A percentile compares a stretch with the other conserved stretches of the same genome.
Evolutionary conservation across 1,284 basidiomycete species (phyloP).

Genomic region (Paramarasmius palmivorus): DNA sequence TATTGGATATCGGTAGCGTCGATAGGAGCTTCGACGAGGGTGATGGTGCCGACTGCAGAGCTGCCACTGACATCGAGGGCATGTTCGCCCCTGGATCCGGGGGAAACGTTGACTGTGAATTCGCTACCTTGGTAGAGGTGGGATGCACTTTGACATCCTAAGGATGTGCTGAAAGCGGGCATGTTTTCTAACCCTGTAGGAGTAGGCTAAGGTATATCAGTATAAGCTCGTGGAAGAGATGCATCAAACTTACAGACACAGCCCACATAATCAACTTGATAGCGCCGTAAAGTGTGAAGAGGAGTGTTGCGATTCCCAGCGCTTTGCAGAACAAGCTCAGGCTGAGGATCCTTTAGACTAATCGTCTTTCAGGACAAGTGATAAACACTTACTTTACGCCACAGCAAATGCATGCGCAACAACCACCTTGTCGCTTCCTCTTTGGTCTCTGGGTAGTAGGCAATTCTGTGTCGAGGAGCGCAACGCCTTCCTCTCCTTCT

Average conservation of each 20-base stretch:
- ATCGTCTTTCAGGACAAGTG: conserved; percentile 1
- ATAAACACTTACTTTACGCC: conserved; percentile 43
- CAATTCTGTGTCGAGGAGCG: conserved; percentile 41
- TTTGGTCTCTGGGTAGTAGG: conserved; percentile 32
- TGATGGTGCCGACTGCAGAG: conserved; percentile 52
- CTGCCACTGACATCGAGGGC: conserved; percentile 46
- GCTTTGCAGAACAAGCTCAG: conserved; percentile 57
- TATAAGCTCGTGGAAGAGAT: background rate
- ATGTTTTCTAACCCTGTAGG: conserved; percentile 53
- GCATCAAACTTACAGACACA: conserved; percentile 36
- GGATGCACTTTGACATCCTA: conserved; percentile 46
- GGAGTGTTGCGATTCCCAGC: conserved; percentile 45
- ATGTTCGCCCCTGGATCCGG: conserved; percentile 40
- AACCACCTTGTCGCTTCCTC: conserved; percentile 32
- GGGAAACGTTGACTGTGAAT: conserved; percentile 36
- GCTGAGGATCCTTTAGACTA: conserved; percentile 27
- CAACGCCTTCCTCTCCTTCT: conserved; percentile 30
- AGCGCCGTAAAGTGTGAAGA: conserved; percentile 42
- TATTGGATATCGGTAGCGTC: conserved; percentile 46
- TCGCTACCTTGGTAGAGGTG: conserved; percentile 44
- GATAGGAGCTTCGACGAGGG: conserved; percentile 41
- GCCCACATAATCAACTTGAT: conserved; percentile 50
- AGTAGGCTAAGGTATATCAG: conserved; percentile 35
- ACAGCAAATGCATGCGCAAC: conserved; percentile 58
- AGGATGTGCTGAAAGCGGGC: conserved; percentile 53